These are phyloP conservation scores for Aspergillus bertholletiae DNA, from an alignment of 495 filamentous ascomycete genomes.

Conservation along the genomic window DNA sequence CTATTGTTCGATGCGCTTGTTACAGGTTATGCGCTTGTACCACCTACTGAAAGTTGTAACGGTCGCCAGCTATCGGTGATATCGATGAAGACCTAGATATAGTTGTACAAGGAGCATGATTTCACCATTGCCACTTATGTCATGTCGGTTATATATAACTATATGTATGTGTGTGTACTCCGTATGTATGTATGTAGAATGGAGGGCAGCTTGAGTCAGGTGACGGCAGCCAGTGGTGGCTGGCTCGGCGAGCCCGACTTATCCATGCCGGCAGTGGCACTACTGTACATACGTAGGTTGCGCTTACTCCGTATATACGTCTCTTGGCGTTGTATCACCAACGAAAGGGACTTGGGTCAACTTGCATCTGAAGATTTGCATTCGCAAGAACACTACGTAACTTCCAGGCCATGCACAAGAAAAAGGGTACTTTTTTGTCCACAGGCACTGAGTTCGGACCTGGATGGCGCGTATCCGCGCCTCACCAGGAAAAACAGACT, in stretches of 20 bases:
- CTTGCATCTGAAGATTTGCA: neutral
- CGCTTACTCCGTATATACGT: neutral
- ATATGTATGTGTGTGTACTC: neutral
- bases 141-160: neutral
- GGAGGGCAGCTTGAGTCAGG: neutral
- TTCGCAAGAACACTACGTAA: conserved; percentile 1
- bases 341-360: neutral
- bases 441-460: neutral
- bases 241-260: conserved; percentile 7
- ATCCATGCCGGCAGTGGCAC: neutral
- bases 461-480: neutral
- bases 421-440: neutral
- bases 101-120: neutral
- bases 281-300: neutral
- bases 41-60: neutral
- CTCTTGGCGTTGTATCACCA: neutral
- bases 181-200: neutral
- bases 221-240: conserved; percentile 1
- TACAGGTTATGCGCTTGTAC: neutral
- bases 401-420: neutral
- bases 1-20: neutral
- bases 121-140: neutral
- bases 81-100: neutral
- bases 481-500: neutral
- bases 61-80: neutral